Evolutionary conservation across 2,329 filamentous ascomycete species (phyloP).

Genomic region (Colletotrichum eleusines): DNA sequence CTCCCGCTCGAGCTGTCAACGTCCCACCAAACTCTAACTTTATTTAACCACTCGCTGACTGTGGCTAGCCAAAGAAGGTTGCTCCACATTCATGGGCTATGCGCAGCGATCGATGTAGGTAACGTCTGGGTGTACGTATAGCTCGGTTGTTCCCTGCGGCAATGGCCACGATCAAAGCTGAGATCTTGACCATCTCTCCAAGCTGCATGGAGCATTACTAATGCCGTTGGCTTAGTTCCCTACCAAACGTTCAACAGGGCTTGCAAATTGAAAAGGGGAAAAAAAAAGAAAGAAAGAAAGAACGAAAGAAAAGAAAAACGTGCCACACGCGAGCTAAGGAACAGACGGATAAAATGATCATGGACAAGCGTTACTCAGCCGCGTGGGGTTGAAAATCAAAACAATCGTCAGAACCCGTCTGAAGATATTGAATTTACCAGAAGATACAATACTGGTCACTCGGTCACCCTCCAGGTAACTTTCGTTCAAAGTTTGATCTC

Average conservation of each 20-base stretch:
- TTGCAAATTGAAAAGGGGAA: background rate
- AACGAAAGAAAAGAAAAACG: too few species aligned
- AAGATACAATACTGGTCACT: conserved; percentile 1
- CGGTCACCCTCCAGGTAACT: background rate
- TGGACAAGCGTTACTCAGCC: background rate
- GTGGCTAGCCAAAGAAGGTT: background rate
- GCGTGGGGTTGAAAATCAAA: background rate
- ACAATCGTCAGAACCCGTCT: conserved; percentile 8
- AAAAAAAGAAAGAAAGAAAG: background rate
- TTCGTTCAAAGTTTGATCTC: conserved; percentile 1
- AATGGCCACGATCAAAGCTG: background rate
- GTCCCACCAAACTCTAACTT: background rate
- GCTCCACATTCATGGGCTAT: background rate
- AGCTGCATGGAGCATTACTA: background rate
- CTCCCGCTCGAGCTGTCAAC: background rate
- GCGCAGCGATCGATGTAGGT: background rate
- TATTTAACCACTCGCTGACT: background rate
- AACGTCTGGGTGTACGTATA: background rate
- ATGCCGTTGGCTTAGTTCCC: background rate
- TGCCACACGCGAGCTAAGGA: too few species aligned
- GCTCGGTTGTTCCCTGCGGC: background rate
- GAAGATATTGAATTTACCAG: background rate
- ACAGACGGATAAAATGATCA: background rate
- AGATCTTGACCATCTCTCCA: background rate
- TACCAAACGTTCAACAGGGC: background rate